Conservation (phyloP, 208 protist species). For the Trypanosoma cruzi region DNA sequence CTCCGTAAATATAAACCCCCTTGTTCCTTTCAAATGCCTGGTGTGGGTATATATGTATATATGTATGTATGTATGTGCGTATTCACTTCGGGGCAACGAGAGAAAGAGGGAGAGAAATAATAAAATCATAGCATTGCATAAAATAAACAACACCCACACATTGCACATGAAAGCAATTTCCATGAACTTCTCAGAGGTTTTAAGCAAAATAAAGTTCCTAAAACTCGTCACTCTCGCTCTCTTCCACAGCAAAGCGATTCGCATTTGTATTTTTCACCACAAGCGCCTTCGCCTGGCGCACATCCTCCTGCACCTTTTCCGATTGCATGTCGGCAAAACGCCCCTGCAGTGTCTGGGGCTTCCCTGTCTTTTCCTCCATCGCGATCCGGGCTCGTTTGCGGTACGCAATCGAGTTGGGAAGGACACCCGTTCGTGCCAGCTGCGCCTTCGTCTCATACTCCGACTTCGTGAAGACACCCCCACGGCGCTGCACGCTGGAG, state of each 20-base stretch:
- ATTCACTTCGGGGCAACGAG: neutral
- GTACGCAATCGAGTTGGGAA: conserved; percentile 36
- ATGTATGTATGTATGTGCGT: neutral
- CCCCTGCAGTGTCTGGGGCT: conserved; percentile 25
- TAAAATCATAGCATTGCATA: conserved; percentile 13
- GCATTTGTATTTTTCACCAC: conserved; percentile 22
- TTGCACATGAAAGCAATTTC: neutral
- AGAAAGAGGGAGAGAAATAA: conserved; percentile 23
- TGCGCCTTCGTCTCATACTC: conserved; percentile 71
- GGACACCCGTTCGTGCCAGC: conserved; percentile 53
- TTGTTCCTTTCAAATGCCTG: neutral
- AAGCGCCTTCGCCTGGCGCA: conserved; percentile 26
- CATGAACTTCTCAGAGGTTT: neutral
- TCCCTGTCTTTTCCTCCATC: conserved; percentile 16
- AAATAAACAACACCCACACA: conserved; percentile 13
- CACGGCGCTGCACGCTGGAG: conserved; percentile 81
- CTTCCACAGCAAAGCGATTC: conserved; percentile 31
- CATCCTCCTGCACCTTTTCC: conserved; percentile 30
- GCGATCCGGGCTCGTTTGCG: conserved; percentile 26
- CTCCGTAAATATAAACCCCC: neutral
- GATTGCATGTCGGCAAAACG: conserved; percentile 38
- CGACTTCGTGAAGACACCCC: conserved; percentile 74
- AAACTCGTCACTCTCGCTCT: conserved; percentile 20
- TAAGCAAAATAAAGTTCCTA: neutral
- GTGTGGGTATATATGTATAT: no score